Base-by-base conservation (phyloP, 192 early-diverging fungal genomes). In the Backusella tuberculispora region DNA sequence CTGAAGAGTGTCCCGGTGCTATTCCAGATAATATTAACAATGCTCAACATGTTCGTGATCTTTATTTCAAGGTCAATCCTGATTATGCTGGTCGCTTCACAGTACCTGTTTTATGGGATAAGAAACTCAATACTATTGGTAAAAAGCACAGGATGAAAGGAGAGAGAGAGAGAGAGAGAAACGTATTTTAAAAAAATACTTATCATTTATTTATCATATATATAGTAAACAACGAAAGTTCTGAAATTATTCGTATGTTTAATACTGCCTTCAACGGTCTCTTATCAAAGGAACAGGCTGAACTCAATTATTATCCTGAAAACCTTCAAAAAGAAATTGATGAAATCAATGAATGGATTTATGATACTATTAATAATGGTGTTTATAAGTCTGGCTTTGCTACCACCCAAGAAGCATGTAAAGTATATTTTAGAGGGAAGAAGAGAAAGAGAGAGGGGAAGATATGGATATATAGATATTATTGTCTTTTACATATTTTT, bases 31-130 rank as follows among this genome's bases (percentile, higher is more conserved):
- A 87, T 9, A 79, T 95, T 34, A 92, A 95, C 69, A 81, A 90
- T 45, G 89, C 92, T 42, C 81, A 92, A 75, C 92, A 88, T 81
- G 74, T 98, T 38, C 85, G 90, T 24, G 97, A 99, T 45, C 50
- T 99, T 13, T 99, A 99, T 85, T 93, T 93, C 84, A 97, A 96
- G 86, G 95, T 92, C 9, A 85, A 95, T 53, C 81, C 81, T 1
- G 56, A 82, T 7, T 82, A 82, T 71, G 43, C 37, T 2, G 77
- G 77, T 26, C 88, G 91, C 24, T 93, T 92, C 80, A 99, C 98
- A 2, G 98, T 99, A 3, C 98, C 98, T 21, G 90, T 98, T 47
- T 89, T 99, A 26, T 98, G 96, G 97, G 98, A 99, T 84, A 98
- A 93, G 87, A 95, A 97, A 83, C 82, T 83, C 37, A 64, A 89